Base-by-base conservation (phyloP, 305 asterid genomes). In the Fraxinus albicans region DNA sequence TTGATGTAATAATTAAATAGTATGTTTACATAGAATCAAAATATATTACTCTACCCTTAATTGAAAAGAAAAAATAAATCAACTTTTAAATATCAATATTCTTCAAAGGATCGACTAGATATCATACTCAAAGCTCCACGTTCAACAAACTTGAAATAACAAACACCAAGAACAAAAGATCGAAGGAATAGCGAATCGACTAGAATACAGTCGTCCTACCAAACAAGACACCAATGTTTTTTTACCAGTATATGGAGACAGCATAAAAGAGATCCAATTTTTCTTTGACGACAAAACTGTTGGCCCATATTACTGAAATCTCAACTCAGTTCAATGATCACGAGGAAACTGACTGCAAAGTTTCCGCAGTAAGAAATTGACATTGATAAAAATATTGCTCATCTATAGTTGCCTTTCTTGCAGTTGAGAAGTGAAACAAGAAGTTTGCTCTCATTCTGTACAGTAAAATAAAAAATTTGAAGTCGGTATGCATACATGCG, bases 81-180 rank as follows among this genome's bases (percentile, higher is more conserved):
- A 38, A 38, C 8, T 38, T 38, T 8, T 8, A 38, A 38, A 38
- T 38, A 38, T 38, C 44, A 8, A 38, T 1, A 38, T 38, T 89
- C 88, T 86, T 89, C 88, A 8, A 90, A 1, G 94, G 90, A 89
- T 89, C 91, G 74, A 58, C 76, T 88, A 89, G 79, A 90, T 88
- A 38, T 88, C 87, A 2, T 86, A 90, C 82, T 89, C 63, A 83
- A 76, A 44, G 36, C 44, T 36, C 38, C 40, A 38, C 17, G 85
- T 83, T 9, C 80, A 83, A 72, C 40, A 23, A 72, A 13, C 1
- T 21, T 7, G 73, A 65, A 65, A 65, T 9, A 9, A 23, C 34
- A 65, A 1, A 65, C 34, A 9, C 34, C 35, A 9, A 55, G 65
- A 55, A 70, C 77, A 65, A 80, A 73, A 58, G 12, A 42, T 29